Conservation (phyloP, 164 flowering plant genomes). For the Stephania cephalantha region DNA sequence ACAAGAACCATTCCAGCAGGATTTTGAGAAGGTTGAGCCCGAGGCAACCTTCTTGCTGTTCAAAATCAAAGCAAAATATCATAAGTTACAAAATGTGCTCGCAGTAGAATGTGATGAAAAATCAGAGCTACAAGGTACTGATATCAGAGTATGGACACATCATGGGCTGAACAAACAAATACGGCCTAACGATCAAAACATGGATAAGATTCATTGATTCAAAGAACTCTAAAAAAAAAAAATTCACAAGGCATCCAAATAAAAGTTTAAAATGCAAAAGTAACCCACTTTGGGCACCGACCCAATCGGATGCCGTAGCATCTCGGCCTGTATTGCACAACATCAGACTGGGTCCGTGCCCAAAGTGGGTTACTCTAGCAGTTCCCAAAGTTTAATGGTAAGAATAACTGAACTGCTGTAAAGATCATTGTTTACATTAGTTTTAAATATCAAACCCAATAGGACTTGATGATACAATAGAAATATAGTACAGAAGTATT, state of each 20-base stretch:
- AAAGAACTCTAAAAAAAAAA: not conserved
- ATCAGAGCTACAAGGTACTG: not conserved
- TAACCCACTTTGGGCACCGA: too few relatives aligned
- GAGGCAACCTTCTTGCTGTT: constrained; percentile 66
- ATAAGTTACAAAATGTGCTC: not conserved
- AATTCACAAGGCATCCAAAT: not conserved
- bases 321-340: too few relatives aligned
- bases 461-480: too few relatives aligned
- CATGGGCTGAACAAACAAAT: not conserved
- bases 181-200: not conserved
- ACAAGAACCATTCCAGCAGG: constrained; percentile 78
- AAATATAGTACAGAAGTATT: too few relatives aligned
- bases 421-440: not conserved
- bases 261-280: not conserved
- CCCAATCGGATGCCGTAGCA: too few relatives aligned
- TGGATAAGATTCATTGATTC: not conserved
- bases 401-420: not conserved
- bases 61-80: constrained; percentile 6
- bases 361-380: too few relatives aligned
- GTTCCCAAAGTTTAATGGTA: not conserved
- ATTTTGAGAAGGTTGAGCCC: constrained; percentile 70
- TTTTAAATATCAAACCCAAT: not conserved
- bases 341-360: too few relatives aligned
- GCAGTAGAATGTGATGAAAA: not conserved
- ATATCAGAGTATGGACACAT: not conserved